Percentiles rank a stretch among this genome's conserved stretches.
phyloP scores from a whole-genome alignment of 2,329 filamentous ascomycete genomes.

The Penicillium capsulatum region DNA sequence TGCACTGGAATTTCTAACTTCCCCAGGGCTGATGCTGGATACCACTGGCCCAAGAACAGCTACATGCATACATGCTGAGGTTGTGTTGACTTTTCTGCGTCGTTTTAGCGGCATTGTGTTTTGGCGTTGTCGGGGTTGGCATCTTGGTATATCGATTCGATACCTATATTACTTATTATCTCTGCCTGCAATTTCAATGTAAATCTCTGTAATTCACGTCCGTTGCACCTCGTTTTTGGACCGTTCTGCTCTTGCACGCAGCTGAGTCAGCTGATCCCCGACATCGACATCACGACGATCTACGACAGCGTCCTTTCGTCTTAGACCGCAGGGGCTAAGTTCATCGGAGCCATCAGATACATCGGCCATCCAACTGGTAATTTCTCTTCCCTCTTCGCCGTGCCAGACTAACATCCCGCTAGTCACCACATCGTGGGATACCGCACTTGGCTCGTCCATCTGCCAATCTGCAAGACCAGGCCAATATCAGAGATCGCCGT shows the following conservation, averaged over 20 bases:
- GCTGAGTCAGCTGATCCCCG: constrained; percentile 6
- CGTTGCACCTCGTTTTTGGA: constrained; percentile 1
- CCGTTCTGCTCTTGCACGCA: background rate
- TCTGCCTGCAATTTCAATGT: no score
- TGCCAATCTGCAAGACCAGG: no score
- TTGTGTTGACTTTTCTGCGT: constrained; percentile 11
- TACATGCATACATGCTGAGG: constrained; percentile 55
- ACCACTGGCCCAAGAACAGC: constrained; percentile 59
- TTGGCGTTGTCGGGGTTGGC: constrained; percentile 22
- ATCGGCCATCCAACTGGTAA: no score
- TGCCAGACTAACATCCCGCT: no score
- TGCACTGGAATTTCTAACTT: background rate
- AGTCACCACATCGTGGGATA: no score
- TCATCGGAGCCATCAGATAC: no score
- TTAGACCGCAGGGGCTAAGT: no score
- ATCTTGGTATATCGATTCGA: constrained; percentile 8
- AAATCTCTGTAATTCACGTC: no score
- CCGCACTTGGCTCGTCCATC: no score
- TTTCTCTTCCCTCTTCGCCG: no score
- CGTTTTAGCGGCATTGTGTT: constrained; percentile 29
- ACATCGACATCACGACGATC: background rate
- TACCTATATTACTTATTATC: constrained; percentile 7
- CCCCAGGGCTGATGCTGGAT: constrained; percentile 47
- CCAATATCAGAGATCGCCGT: no score
- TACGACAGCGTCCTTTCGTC: no score